Base-by-base conservation (phyloP, 2,329 filamentous ascomycete genomes). In the Eurotiales sp. region DNA sequence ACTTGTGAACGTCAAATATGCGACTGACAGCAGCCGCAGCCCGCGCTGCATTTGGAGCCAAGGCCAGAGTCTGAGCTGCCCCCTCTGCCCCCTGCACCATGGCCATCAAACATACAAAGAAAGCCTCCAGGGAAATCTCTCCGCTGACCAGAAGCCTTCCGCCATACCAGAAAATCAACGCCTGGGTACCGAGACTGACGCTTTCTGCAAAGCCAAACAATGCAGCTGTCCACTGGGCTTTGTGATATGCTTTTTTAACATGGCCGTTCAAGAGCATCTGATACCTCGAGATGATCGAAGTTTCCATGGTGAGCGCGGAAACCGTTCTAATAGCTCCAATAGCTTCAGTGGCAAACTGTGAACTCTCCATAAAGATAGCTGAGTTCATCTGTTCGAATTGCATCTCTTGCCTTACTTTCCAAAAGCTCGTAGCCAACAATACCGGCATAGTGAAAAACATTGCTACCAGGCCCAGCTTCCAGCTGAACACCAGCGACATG, bases 241-340 rank as follows among this genome's bases (percentile, higher is more conserved):
- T 85, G 22, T 72, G 75, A 55, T 81, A 84, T 0, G 86, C 85
- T 2, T 72, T 65, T 1, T 60, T 67, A 12, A 87, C 80, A 59
- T 90, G 86, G 1, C 73, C 65, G 3, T 69, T 65, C 8, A 90
- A 76, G 2, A 89, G 73, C 0, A 55, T 63, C 15, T 79, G 70
- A 59, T 90, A 91, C 29, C 84, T 78, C 3, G 75, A 61, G 37
- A 78, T 75, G 53, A 90, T 87, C 12, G 76, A 72, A 52, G 83
- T 76, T 62, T 90, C 87, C 61, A 90, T 79, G 1, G 84, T 87
- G 15, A 90, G 73, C 1, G 85, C 79, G 0, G 84, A 73, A 4
- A 90, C 87, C 0, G 87, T 90, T 8, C 87, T 78, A 64, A 88
- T 88, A 0, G 86, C 86, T 1, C 83, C 79, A 36, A 90, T 87